These are phyloP conservation scores for Globisporangium emineosum DNA, from an alignment of 352 stramenopile species.

Conservation along the genomic window DNA sequence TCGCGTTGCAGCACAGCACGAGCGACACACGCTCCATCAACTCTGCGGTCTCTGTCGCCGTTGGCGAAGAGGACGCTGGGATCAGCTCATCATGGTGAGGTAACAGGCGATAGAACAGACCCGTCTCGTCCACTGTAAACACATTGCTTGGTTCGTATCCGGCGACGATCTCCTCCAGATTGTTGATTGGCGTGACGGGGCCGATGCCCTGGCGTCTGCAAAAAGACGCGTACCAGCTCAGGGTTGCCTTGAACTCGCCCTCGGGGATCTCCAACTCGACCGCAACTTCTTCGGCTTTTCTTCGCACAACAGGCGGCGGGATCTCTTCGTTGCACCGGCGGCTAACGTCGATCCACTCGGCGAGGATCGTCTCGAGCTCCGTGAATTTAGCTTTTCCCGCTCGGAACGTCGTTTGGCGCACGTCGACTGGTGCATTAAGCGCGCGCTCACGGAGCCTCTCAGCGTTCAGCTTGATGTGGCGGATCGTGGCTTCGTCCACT, in stretches of 20 bases:
- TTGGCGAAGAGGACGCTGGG: background rate
- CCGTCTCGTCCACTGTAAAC: slow-evolving; percentile 19
- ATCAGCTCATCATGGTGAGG: slow-evolving; percentile 1
- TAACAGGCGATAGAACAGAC: slow-evolving; percentile 16
- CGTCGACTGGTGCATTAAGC: slow-evolving; percentile 8
- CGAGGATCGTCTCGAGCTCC: slow-evolving; percentile 15
- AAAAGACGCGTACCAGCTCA: slow-evolving; percentile 12
- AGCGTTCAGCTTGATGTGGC: slow-evolving; percentile 17
- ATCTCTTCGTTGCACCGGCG: slow-evolving; percentile 16
- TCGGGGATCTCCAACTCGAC: slow-evolving; percentile 8
- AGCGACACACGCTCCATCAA: slow-evolving; percentile 13
- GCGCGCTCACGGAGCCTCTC: slow-evolving; percentile 4
- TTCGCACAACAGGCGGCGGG: slow-evolving; percentile 6
- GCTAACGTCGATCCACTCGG: slow-evolving; percentile 15
- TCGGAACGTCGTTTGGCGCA: slow-evolving; percentile 16
- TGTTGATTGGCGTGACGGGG: slow-evolving; percentile 4
- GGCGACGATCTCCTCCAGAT: slow-evolving; percentile 11
- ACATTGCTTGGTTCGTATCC: slow-evolving; percentile 12
- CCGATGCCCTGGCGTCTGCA: slow-evolving; percentile 11
- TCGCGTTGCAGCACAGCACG: slow-evolving; percentile 21
- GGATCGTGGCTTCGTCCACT: slow-evolving; percentile 18
- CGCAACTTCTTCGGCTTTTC: slow-evolving; percentile 11
- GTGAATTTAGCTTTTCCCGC: slow-evolving; percentile 9
- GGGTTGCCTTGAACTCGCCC: slow-evolving; percentile 12
- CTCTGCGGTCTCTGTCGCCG: background rate